Conservation (phyloP, 1,284 basidiomycete species). For the Pyrrhoderma lamaoense region DNA sequence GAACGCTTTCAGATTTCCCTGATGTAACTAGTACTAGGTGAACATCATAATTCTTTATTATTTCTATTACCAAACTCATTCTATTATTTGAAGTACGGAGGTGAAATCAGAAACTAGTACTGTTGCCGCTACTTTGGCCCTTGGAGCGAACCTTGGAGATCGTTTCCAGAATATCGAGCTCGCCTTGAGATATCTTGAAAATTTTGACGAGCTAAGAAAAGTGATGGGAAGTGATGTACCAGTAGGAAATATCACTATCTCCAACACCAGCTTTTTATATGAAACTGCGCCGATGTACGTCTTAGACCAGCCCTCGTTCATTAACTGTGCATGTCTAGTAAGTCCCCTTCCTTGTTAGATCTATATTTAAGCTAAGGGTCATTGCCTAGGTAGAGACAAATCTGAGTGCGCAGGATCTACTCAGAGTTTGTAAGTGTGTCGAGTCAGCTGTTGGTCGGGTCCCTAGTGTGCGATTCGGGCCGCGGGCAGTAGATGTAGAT, state of each 20-base stretch:
- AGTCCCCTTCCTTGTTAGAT: conserved; percentile 23
- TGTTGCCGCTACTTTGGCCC: conserved; percentile 56
- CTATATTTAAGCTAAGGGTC: not conserved
- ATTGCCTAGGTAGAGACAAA: conserved; percentile 62
- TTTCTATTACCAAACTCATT: not conserved
- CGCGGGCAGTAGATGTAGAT: conserved; percentile 88
- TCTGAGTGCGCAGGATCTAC: conserved; percentile 54
- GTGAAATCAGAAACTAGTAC: not conserved
- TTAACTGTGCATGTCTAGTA: conserved; percentile 88
- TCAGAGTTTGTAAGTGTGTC: conserved; percentile 67
- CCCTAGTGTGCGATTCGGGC: conserved; percentile 79
- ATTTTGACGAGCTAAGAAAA: not conserved
- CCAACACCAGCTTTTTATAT: conserved; percentile 89
- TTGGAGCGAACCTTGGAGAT: conserved; percentile 91
- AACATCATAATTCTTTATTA: not conserved
- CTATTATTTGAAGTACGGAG: not conserved
- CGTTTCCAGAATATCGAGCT: conserved; percentile 77
- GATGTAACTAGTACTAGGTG: not conserved
- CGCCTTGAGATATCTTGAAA: conserved; percentile 57
- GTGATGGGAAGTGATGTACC: conserved; percentile 25
- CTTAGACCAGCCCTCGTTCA: conserved; percentile 81
- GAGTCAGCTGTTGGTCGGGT: conserved; percentile 78
- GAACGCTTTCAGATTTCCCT: conserved; percentile 13
- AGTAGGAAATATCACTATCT: conserved; percentile 35
- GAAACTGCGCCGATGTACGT: conserved; percentile 96